Evolutionary conservation across 108 stramenopile genomes (phyloP), one percentile per base, ranked within the genome.

Genomic region (Cyclostephanos invisitatus): DNA sequence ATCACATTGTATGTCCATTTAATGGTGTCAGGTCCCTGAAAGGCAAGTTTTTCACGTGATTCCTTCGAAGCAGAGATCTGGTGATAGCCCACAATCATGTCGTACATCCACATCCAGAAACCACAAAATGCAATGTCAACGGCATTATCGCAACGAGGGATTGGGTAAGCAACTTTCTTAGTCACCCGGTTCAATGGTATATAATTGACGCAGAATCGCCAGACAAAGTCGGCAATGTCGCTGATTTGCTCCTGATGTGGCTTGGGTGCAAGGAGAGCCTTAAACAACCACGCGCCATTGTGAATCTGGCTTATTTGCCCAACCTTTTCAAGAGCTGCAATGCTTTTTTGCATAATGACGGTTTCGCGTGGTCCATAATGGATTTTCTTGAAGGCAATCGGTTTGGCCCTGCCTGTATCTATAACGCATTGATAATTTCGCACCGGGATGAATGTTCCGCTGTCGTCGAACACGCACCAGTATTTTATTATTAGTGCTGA

Each of bases 171-270:
- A 24, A 55, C 29, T 18, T n/a, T 0, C 17, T 14, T 7, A 7
- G 51, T 53, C 17, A 53, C 51, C 51, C 6, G 20, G 17, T 68
- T 27, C 51, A 25, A 4, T 4, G 32, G 32, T 32, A 32, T 32
- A 32, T 32, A 32, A 4, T 32, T 32, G 32, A 32, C 32, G 51
- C 68, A 68, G 42, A 68, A 57, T 7, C 56, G 3, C 68, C 68
- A 68, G 8, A 68, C 37, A 18, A 68, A 68, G 24, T 68, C 38
- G 1, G 24, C 56, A 20, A 68, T 68, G 20, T 68, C 36, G 32
- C 32, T 32, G 4, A 32, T 4, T 3, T 32, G 32, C 32, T 32
- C 32, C 32, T 32, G 32, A 32, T 32, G 32, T 2, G 32, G 32
- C 32, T 32, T 32, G 32, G 32, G 32, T 32, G 32, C 4, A 3